Evolutionary conservation across 192 early-diverging fungal species (phyloP).

Genomic region (Radiomyces spectabilis): DNA sequence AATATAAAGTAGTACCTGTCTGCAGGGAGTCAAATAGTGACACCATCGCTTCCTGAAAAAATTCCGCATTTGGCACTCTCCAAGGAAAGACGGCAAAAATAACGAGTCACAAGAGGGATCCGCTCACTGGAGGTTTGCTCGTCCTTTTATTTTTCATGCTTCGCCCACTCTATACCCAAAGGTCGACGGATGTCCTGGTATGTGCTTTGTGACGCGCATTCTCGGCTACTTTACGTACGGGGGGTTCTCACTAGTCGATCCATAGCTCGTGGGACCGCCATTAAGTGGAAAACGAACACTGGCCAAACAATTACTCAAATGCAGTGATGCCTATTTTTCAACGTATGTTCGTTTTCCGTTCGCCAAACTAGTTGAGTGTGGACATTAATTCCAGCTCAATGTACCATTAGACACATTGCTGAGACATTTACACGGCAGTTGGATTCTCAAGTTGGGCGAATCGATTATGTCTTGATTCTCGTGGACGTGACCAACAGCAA

Average conservation of each 20-base stretch:
- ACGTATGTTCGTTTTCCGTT: too few relatives aligned
- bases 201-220: not conserved
- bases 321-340: too few relatives aligned
- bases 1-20: too few relatives aligned
- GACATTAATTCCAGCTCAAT: not conserved
- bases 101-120: too few relatives aligned
- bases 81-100: too few relatives aligned
- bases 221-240: not conserved
- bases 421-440: not conserved
- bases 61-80: too few relatives aligned
- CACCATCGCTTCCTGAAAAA: too few relatives aligned
- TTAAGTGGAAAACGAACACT: not conserved
- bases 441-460: not conserved
- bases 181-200: not conserved
- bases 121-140: too few relatives aligned
- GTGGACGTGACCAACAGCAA: not conserved
- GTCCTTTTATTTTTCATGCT: not conserved
- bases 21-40: too few relatives aligned
- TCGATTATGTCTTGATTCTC: slow-evolving; percentile 1
- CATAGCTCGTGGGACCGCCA: not conserved
- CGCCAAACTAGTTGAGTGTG: not conserved
- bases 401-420: not conserved
- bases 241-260: not conserved
- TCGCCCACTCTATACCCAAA: not conserved
- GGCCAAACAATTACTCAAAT: not conserved